phyloP scores from a whole-genome alignment of 1,139 yeast genomes.

The Chernovozyma sophiae-reginae region DNA sequence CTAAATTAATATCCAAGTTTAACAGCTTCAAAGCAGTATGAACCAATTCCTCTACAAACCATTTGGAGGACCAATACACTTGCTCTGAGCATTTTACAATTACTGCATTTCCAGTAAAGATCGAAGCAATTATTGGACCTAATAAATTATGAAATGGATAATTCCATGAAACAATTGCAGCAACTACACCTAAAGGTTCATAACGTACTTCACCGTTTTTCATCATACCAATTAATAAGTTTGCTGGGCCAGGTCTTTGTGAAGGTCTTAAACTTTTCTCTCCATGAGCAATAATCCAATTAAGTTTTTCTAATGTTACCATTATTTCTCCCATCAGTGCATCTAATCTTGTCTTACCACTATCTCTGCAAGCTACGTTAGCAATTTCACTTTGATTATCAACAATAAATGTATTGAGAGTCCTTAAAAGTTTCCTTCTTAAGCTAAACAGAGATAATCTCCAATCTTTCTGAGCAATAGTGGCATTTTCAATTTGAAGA shows the following conservation, averaged over 20 bases:
- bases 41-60: slow-evolving; percentile 62
- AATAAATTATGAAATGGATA: slow-evolving; percentile 90
- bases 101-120: slow-evolving; percentile 88
- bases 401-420: slow-evolving; percentile 67
- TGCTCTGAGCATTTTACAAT: slow-evolving; percentile 92
- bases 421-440: slow-evolving; percentile 65
- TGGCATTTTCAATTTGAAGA: slow-evolving; percentile 50
- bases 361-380: slow-evolving; percentile 89
- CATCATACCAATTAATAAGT: slow-evolving; percentile 62
- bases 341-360: slow-evolving; percentile 93
- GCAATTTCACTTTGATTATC: slow-evolving; percentile 86
- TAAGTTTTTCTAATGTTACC: slow-evolving; percentile 87
- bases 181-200: slow-evolving; percentile 86
- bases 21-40: slow-evolving; percentile 67
- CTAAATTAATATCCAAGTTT: slow-evolving; percentile 74
- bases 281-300: slow-evolving; percentile 86
- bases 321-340: slow-evolving; percentile 95
- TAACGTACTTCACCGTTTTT: slow-evolving; percentile 91
- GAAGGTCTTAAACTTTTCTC: slow-evolving; percentile 67
- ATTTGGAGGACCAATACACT: slow-evolving; percentile 89
- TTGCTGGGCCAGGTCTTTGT: slow-evolving; percentile 81
- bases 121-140: slow-evolving; percentile 87
- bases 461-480: slow-evolving; percentile 61
- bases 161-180: slow-evolving; percentile 94
- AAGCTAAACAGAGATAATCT: slow-evolving; percentile 50